Conservation (phyloP, 2,329 filamentous ascomycete species). For the Amauroascus niger region DNA sequence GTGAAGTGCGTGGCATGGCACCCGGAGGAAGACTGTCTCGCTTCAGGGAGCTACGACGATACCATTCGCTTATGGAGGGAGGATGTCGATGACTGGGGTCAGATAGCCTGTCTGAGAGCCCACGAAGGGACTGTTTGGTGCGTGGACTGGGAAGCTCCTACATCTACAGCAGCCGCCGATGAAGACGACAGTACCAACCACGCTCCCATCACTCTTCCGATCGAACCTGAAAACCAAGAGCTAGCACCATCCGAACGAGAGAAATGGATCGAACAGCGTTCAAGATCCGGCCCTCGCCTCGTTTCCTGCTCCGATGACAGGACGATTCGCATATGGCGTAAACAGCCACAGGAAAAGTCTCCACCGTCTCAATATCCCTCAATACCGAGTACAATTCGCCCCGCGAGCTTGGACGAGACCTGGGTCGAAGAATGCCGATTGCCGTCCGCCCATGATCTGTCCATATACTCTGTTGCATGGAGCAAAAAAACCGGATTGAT, state of each 20-base stretch:
- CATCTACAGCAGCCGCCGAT: not conserved
- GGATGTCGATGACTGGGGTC: conserved; percentile 89
- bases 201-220: not conserved
- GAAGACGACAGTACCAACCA: not conserved
- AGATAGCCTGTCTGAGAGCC: conserved; percentile 68
- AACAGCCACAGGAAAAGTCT: conserved; percentile 42
- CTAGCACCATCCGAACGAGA: conserved; percentile 6
- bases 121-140: conserved; percentile 87
- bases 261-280: conserved; percentile 26
- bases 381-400: conserved; percentile 84
- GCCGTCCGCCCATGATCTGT: conserved; percentile 64
- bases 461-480: conserved; percentile 80
- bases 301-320: conserved; percentile 78
- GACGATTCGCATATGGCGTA: conserved; percentile 68
- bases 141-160: conserved; percentile 51
- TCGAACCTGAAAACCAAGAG: conserved; percentile 1
- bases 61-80: conserved; percentile 82
- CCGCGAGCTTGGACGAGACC: conserved; percentile 60
- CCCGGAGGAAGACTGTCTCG: conserved; percentile 67
- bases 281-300: conserved; percentile 47
- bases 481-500: conserved; percentile 65
- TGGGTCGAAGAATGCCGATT: conserved; percentile 73
- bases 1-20: conserved; percentile 94
- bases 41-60: conserved; percentile 89
- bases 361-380: conserved; percentile 34